Evolutionary conservation across 192 early-diverging fungal species (phyloP), one percentile per base, ranked within the genome.

Genomic region (Gamsiella multidivaricata): DNA sequence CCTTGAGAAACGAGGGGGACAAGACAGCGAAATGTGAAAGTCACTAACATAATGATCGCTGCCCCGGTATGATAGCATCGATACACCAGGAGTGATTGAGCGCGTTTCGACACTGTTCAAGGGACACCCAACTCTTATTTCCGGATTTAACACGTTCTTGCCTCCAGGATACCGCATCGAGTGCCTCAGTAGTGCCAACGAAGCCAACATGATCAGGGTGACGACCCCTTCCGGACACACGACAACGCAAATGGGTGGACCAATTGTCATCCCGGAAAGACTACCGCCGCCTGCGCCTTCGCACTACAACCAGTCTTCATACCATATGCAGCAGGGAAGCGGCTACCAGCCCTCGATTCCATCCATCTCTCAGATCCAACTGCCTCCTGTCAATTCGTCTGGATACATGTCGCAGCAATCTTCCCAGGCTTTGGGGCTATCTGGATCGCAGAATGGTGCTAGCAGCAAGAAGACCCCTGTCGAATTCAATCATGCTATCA

Each of bases 401-500:
- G 70, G 59, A 37, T 64, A 65, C 22, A 79, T 79, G 58, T 68
- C 60, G 26, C 65, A 72, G 39, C 55, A 52, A 15, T 34, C 66
- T 11, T 54, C 57, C 3, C 58, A 71, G 25, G 33, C 60, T n/a
- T 42, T 63, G 54, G 43, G 69, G 7, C 61, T 65, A 10, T 70
- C 66, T 49, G 66, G 61, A 41, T 62, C 81, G 14, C 81, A 80
- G 33, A 70, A 84, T 14, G 78, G 70, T 14, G 65, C 70, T 43
- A 45, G 42, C 53, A 68, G 43, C 65, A 89, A 89, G 47, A 84
- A 87, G 32, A 85, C 87, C 12, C 95, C 95, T 0, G 91, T 98
- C 14, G 98, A 99, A 73, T 99, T 99, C 69, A 93, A 95, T 54
- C 96, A 98, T 71, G 98, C 98, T 12, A 99, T 99, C 51, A 98